Percentiles rank a stretch among this genome's conserved stretches.
These are phyloP conservation scores for Neckera pumila DNA, from an alignment of 225 moss, liverwort and hornwort genomes.

Conservation along the genomic window DNA sequence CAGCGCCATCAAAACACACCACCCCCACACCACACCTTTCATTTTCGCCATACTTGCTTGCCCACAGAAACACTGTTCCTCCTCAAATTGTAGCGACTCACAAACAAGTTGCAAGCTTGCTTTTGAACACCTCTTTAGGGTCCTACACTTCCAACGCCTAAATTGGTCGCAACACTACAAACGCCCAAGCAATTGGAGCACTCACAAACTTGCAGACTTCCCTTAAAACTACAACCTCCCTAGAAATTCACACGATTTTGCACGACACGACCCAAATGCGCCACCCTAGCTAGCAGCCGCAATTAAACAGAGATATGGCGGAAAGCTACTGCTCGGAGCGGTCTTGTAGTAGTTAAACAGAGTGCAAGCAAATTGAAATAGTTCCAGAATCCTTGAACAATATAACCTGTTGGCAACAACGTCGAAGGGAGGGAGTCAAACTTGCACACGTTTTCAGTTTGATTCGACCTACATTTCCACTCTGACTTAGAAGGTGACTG, in stretches of 20 bases:
- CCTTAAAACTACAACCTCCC: background rate
- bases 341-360: background rate
- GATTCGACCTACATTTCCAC: background rate
- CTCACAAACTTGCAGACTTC: background rate
- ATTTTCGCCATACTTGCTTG: background rate
- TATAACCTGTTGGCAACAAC: background rate
- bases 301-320: background rate
- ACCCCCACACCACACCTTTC: background rate
- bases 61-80: background rate
- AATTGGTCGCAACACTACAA: background rate
- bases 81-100: background rate
- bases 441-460: too few relatives aligned
- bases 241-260: background rate
- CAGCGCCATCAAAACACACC: background rate
- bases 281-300: background rate
- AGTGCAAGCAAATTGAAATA: background rate
- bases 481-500: background rate
- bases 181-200: background rate
- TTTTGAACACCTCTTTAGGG: background rate
- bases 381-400: background rate
- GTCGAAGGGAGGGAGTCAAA: background rate
- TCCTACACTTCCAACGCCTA: background rate
- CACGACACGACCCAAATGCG: background rate
- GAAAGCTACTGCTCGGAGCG: background rate
- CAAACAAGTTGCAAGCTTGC: background rate